phyloP scores from a whole-genome alignment of 2,329 filamentous ascomycete species.

The Colletotrichum graminicola region DNA sequence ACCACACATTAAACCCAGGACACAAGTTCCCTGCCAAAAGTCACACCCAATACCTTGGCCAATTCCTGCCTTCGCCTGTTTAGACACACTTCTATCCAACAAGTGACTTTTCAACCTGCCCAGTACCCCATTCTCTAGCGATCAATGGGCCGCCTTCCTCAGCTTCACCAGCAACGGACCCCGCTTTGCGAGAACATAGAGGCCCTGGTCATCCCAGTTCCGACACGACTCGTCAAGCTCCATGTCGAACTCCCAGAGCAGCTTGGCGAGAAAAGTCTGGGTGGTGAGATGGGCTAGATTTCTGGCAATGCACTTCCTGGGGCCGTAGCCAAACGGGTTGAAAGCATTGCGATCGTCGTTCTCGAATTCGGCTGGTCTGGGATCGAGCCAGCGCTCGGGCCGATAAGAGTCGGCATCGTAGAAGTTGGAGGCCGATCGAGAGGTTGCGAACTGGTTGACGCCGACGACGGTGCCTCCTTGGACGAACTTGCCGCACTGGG shows the following conservation, averaged over 20 bases:
- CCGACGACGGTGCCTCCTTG: not conserved
- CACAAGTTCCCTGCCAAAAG: not conserved
- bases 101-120: too few relatives aligned
- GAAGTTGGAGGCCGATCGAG: not conserved
- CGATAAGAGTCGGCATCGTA: not conserved
- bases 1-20: not conserved
- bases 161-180: not conserved
- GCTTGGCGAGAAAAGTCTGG: not conserved
- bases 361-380: not conserved
- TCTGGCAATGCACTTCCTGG: not conserved
- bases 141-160: not conserved
- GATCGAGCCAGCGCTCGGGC: not conserved
- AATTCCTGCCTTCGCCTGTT: not conserved
- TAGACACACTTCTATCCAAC: not conserved
- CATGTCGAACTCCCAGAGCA: constrained; percentile 1
- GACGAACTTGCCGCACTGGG: not conserved
- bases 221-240: not conserved
- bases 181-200: not conserved
- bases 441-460: not conserved
- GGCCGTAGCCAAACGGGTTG: not conserved
- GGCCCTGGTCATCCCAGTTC: not conserved
- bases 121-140: not conserved
- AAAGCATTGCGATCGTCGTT: not conserved
- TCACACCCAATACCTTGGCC: not conserved
- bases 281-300: not conserved